phyloP scores from a whole-genome alignment of 768 basidiomycete species.

The Cyclocybe cylindracea region DNA sequence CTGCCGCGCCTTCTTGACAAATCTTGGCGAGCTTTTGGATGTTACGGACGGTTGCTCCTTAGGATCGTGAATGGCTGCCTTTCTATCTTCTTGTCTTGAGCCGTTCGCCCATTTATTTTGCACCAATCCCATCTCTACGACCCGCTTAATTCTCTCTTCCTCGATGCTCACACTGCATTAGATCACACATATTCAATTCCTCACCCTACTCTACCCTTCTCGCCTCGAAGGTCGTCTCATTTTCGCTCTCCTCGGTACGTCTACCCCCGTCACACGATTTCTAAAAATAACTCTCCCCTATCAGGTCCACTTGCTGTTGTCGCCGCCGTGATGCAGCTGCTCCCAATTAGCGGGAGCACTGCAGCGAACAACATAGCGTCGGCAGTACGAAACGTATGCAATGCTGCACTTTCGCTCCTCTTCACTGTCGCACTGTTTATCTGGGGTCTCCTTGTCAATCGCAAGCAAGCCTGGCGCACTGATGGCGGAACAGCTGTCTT shows the following conservation, averaged over 20 bases:
- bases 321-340: constrained; percentile 81
- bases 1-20: too few relatives aligned
- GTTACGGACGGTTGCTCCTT: too few relatives aligned
- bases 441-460: constrained; percentile 92
- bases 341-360: constrained; percentile 56
- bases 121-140: too few relatives aligned
- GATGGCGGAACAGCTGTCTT: constrained; percentile 97
- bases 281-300: neutral
- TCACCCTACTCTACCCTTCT: constrained; percentile 94
- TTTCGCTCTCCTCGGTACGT: constrained; percentile 75
- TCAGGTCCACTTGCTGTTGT: constrained; percentile 82
- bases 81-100: too few relatives aligned
- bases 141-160: neutral
- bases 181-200: constrained; percentile 97
- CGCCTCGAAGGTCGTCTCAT: constrained; percentile 85
- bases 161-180: constrained; percentile 28
- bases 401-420: constrained; percentile 92
- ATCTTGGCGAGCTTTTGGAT: too few relatives aligned
- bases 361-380: constrained; percentile 57
- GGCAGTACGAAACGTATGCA: constrained; percentile 90
- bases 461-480: constrained; percentile 90
- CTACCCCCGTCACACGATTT: neutral
- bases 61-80: too few relatives aligned
- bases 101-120: too few relatives aligned
- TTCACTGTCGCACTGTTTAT: constrained; percentile 88